Evolutionary conservation across 192 early-diverging fungal genomes (phyloP), one percentile per base, ranked within the genome.

Genomic region (Spinellus fusiger): DNA sequence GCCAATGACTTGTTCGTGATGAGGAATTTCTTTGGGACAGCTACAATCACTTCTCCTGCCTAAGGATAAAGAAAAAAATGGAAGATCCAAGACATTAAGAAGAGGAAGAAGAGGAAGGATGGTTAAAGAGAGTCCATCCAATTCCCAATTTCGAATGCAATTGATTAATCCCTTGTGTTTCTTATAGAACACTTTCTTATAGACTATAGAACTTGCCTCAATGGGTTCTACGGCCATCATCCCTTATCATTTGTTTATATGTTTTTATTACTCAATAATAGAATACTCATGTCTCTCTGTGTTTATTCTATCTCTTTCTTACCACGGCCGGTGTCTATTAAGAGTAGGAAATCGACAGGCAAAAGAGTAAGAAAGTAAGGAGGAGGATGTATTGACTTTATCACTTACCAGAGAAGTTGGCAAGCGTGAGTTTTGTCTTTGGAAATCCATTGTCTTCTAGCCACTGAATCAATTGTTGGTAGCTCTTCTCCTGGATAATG

Each of bases 191-290:
- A 25, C 16, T 20, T 13, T 54, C 4, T 8, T 33, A 54, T 49
- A 20, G 40, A 55, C 10, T 35, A 49, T 40, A 20, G 35, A 26
- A 29, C 38, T 62, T 68, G 74, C 77, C 64, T 69, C 72, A 40
- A 83, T 79, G 44, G 79, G 66, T 32, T 69, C 68, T 9, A 75
- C 81, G 10, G 81, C 81, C 81, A 83, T 83, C 75, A 83, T 73
- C 35, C 69, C 66, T n/a, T n/a, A n/a, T n/a, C n/a, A n/a, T n/a
- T 61, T 22, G 35, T 33, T 2, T 7, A 5, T 54, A 44, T 12
- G 10, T 2, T 51, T 20, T 51, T 3, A 62, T 62, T 18, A 37
- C 15, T 18, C 12, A n/a, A 50, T 9, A 51, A n/a, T 63, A 31
- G 12, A 23, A 23, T 10, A 20, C 16, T 47, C 15, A n/a, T 4